Percentiles rank a stretch among this genome's conserved stretches.
Conservation (phyloP, 2,329 filamentous ascomycete genomes). For the Paracoccidioides brasiliensis region DNA sequence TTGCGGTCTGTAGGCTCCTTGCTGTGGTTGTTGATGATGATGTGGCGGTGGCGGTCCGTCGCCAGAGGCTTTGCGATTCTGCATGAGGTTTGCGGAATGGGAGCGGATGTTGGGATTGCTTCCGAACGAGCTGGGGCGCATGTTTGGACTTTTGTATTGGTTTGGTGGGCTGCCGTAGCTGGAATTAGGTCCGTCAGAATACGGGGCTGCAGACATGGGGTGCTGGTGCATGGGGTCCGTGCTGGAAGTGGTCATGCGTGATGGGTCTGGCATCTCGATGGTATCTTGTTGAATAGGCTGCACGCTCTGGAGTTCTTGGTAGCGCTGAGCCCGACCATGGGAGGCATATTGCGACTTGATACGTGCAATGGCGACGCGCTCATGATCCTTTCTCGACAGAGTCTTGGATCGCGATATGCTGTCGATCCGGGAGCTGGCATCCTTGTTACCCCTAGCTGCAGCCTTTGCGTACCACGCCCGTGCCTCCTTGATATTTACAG, state of each 20-base stretch:
- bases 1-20: slow-evolving; percentile 19
- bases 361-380: slow-evolving; percentile 73
- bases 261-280: slow-evolving; percentile 38
- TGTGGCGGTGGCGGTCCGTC: slow-evolving; percentile 16
- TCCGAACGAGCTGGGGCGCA: slow-evolving; percentile 34
- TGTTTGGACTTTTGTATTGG: slow-evolving; percentile 23
- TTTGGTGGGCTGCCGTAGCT: slow-evolving; percentile 20
- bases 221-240: slow-evolving; percentile 13
- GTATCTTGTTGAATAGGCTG: slow-evolving; percentile 30
- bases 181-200: slow-evolving; percentile 26
- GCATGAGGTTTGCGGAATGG: slow-evolving; percentile 19
- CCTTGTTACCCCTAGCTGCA: slow-evolving; percentile 79
- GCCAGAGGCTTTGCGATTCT: slow-evolving; percentile 19
- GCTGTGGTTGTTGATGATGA: slow-evolving; percentile 14
- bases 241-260: slow-evolving; percentile 28
- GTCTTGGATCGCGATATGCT: slow-evolving; percentile 72
- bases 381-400: slow-evolving; percentile 81
- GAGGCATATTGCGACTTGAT: slow-evolving; percentile 75
- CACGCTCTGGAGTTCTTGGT: slow-evolving; percentile 20
- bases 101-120: slow-evolving; percentile 36
- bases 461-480: slow-evolving; percentile 83
- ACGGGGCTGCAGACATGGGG: slow-evolving; percentile 28
- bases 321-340: slow-evolving; percentile 29
- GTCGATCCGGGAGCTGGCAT: slow-evolving; percentile 69
- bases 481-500: slow-evolving; percentile 70